Evolutionary conservation across 1,139 yeast species (phyloP), one percentile per base, ranked within the genome.

Genomic region (Blastobotrys malaysiensis): DNA sequence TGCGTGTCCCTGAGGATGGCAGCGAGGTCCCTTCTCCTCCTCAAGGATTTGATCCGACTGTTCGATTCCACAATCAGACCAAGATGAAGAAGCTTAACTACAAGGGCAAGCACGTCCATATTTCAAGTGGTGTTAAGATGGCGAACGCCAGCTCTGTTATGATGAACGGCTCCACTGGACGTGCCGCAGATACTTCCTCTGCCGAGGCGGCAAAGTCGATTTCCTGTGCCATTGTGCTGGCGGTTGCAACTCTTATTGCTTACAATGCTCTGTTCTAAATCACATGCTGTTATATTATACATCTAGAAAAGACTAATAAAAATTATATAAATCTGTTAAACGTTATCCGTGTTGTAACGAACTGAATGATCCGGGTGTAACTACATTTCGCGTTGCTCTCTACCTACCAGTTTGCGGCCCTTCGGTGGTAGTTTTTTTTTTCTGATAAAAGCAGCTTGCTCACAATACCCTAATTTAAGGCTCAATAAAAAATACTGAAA

Each of bases 181-280:
- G 24, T 46, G 52, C 22, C 14, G 31, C 14, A 18, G 52, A 53
- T 18, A 46, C 46, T 14, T 20, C 46, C 46, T 20, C 46, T 4
- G 46, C 26, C 14, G 46, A 43, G 5, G 20, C 24, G 24, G 46
- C 20, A n/a, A 21, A 43, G 46, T 43, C 39, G 16, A 31, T 31
- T 31, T 31, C 39, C 16, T 31, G 39, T 31, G 39, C 39, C 16
- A 31, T 31, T 31, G 39, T 31, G 16, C 39, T 31, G 14, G 39
- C 39, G 2, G 16, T 31, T 31, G 39, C 39, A 3, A 31, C 39
- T 3, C 39, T 31, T 3, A 31, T 31, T 31, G 39, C 39, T 31
- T 31, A 31, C 7, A 31, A 31, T 31, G 39, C 39, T 3, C 39
- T 31, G 16, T 31, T n/a, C 39, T 31, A 31, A 13, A 7, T 7